phyloP scores from a whole-genome alignment of 148 eudicot species.

The Nyssa sinensis region DNA sequence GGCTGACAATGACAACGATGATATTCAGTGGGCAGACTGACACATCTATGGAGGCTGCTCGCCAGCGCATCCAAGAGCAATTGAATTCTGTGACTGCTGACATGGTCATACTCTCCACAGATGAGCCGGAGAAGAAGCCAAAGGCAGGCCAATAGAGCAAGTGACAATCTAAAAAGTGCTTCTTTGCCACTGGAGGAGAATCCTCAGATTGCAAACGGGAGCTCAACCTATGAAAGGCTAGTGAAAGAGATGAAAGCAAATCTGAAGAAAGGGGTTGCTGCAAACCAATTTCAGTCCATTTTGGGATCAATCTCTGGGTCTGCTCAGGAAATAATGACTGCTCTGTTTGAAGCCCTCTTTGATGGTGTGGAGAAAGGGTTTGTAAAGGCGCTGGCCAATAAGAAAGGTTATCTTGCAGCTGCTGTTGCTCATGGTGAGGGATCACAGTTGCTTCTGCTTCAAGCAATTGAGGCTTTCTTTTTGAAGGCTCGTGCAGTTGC shows the following conservation, averaged over 20 bases:
- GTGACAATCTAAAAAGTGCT: neutral
- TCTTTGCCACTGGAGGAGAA: constrained; percentile 21
- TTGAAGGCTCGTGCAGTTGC: constrained; percentile 52
- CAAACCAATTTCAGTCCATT: constrained; percentile 43
- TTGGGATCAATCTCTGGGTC: constrained; percentile 49
- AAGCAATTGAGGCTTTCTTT: constrained; percentile 60
- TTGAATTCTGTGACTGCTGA: constrained; percentile 73
- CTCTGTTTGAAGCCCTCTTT: constrained; percentile 56
- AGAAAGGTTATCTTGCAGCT: constrained; percentile 46
- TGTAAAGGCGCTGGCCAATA: constrained; percentile 48
- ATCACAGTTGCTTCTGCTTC: constrained; percentile 48
- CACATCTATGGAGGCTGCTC: constrained; percentile 73
- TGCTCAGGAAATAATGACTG: constrained; percentile 47
- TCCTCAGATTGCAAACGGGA: constrained; percentile 21
- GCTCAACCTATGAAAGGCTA: constrained; percentile 20
- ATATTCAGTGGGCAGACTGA: constrained; percentile 76
- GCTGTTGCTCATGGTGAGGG: constrained; percentile 48
- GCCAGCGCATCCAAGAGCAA: constrained; percentile 65
- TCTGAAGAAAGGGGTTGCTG: constrained; percentile 41
- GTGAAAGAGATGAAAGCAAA: constrained; percentile 44
- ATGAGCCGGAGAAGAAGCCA: constrained; percentile 41
- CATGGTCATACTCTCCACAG: constrained; percentile 73
- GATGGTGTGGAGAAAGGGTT: constrained; percentile 56
- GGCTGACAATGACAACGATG: constrained; percentile 40
- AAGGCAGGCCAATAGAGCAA: constrained; percentile 5